These are phyloP conservation scores for Spizellomyces punctatus DNA, from an alignment of 192 early-diverging fungal genomes.

Conservation along the genomic window DNA sequence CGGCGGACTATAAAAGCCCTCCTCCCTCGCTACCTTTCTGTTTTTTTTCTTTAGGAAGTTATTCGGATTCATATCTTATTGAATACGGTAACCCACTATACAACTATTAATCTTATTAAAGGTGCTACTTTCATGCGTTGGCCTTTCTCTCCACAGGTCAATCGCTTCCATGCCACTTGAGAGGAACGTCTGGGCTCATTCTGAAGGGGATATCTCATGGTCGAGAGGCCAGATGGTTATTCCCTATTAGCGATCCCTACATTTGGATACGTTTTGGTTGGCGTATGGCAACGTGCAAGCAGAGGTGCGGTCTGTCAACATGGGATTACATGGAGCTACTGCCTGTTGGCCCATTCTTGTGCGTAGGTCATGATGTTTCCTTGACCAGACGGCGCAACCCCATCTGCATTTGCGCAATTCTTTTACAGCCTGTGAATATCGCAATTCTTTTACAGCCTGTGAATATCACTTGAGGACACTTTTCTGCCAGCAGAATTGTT, in stretches of 20 bases:
- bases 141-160: background rate
- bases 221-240: slow-evolving; percentile 3
- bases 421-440: too few species aligned
- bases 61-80: slow-evolving; percentile 18
- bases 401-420: too few species aligned
- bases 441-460: too few species aligned
- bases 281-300: too few species aligned
- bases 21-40: background rate
- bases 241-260: background rate
- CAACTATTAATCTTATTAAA: slow-evolving; percentile 5
- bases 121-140: slow-evolving; percentile 4
- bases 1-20: background rate
- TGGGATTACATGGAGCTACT: too few species aligned
- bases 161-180: slow-evolving; percentile 9
- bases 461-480: too few species aligned
- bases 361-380: too few species aligned
- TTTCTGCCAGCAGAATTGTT: too few species aligned
- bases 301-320: too few species aligned
- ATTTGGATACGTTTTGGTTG: background rate
- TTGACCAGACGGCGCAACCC: too few species aligned
- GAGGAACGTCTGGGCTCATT: slow-evolving; percentile 6
- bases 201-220: slow-evolving; percentile 3
- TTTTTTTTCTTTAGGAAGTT: slow-evolving; percentile 7
- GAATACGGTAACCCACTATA: slow-evolving; percentile 16
- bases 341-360: too few species aligned